phyloP scores from a whole-genome alignment of 257 asterid species.

The Capsicum pubescens region DNA sequence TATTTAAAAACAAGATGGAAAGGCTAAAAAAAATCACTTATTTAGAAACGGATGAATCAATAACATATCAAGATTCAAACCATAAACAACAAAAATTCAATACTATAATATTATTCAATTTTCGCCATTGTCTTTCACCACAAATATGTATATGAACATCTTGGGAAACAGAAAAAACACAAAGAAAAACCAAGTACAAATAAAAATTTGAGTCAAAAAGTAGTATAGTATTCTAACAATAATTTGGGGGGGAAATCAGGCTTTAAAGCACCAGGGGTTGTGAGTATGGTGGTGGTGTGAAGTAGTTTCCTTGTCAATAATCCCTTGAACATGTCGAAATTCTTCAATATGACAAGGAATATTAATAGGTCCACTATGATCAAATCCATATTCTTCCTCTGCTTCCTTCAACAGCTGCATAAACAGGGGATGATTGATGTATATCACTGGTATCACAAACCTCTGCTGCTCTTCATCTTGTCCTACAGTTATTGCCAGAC shows the following conservation, averaged over 20 bases:
- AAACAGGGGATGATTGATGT: conserved; percentile 67
- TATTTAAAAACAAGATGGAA: no score
- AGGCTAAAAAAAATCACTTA: no score
- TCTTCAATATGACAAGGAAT: conserved; percentile 70
- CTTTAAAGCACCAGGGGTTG: conserved; percentile 56
- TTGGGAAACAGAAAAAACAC: neutral
- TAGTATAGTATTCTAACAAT: no score
- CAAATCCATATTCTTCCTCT: conserved; percentile 76
- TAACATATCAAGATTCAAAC: neutral
- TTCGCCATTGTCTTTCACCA: neutral
- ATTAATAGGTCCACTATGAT: conserved; percentile 63
- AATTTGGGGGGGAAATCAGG: conserved; percentile 29
- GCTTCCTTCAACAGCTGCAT: conserved; percentile 60
- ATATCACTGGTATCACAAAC: conserved; percentile 60
- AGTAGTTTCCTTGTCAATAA: conserved; percentile 54
- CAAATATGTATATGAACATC: neutral
- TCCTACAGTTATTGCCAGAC: conserved; percentile 60
- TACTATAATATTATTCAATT: neutral
- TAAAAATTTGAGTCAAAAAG: neutral
- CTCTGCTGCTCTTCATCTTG: conserved; percentile 61
- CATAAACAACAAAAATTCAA: neutral
- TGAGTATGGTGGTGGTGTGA: conserved; percentile 47
- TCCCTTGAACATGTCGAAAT: conserved; percentile 48
- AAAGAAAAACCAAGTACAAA: neutral
- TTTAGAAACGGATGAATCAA: neutral